phyloP scores from a whole-genome alignment of 306 rosid species.

The Sophora flavescens region DNA sequence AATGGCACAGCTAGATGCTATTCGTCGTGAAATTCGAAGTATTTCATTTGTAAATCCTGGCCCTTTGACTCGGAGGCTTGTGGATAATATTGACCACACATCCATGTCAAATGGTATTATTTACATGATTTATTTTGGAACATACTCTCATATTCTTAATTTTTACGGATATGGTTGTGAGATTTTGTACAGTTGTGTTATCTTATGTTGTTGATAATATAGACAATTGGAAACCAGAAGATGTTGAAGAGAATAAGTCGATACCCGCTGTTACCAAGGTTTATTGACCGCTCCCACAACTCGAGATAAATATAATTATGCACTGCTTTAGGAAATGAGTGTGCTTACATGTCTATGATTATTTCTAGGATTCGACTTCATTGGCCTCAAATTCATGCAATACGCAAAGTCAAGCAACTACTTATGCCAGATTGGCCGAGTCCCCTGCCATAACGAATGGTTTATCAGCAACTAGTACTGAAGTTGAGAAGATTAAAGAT shows the following conservation, averaged over 20 bases:
- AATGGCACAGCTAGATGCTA: conserved; percentile 82
- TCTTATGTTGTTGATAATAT: conserved; percentile 18
- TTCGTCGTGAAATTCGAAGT: conserved; percentile 81
- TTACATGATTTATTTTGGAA: conserved; percentile 17
- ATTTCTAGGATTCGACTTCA: conserved; percentile 38
- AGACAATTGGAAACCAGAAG: conserved; percentile 46
- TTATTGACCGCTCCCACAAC: no score
- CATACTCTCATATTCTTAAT: not conserved
- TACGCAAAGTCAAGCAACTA: conserved; percentile 77
- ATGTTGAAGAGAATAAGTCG: no score
- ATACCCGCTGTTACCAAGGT: no score
- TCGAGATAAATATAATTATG: no score
- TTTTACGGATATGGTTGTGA: not conserved
- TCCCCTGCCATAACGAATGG: conserved; percentile 58
- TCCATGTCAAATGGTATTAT: conserved; percentile 48
- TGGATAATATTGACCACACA: conserved; percentile 59
- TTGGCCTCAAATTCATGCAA: conserved; percentile 51
- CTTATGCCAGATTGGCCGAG: conserved; percentile 77
- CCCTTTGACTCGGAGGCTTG: conserved; percentile 69
- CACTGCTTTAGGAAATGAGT: no score
- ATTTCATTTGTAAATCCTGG: conserved; percentile 71
- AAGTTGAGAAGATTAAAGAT: conserved; percentile 46
- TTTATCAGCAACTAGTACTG: conserved; percentile 48
- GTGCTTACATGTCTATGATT: no score
- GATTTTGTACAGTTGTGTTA: conserved; percentile 34